Conservation (phyloP, 23 red algal genomes). For the Gracilaria caudata region DNA sequence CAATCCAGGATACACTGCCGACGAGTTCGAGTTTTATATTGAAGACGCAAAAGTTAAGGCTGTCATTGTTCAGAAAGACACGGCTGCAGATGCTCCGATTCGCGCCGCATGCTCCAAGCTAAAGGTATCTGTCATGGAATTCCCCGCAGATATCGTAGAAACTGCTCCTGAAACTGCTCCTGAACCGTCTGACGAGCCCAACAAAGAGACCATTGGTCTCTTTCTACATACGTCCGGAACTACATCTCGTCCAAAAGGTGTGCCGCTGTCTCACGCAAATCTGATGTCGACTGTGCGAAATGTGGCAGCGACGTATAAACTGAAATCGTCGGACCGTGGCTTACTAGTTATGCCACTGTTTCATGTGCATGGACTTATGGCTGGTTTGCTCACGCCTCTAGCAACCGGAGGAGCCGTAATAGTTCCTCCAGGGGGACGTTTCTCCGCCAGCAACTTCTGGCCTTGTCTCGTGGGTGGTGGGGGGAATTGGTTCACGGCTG, state of each 20-base stretch:
- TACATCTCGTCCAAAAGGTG: conserved; percentile 88
- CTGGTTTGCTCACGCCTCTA: conserved; percentile 74
- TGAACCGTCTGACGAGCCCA: conserved; percentile 3
- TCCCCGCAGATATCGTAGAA: conserved; percentile 26
- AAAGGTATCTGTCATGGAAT: conserved; percentile 34
- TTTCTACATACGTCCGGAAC: conserved; percentile 94
- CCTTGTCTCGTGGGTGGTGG: conserved; percentile 20
- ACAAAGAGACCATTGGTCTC: conserved; percentile 45
- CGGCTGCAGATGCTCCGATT: conserved; percentile 44
- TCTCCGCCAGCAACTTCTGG: conserved; percentile 91
- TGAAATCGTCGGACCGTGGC: conserved; percentile 57
- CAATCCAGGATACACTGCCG: conserved; percentile 82
- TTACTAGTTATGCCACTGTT: conserved; percentile 93
- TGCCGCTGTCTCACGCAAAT: conserved; percentile 86
- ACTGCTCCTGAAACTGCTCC: conserved; percentile 19
- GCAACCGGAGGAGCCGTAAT: conserved; percentile 84
- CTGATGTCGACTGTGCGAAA: conserved; percentile 67
- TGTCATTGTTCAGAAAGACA: conserved; percentile 46
- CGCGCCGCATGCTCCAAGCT: conserved; percentile 29
- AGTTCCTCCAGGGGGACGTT: conserved; percentile 76
- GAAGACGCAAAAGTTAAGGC: conserved; percentile 64
- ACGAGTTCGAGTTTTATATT: conserved; percentile 92
- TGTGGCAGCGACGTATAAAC: conserved; percentile 72
- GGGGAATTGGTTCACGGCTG: conserved; percentile 90
- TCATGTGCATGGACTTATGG: conserved; percentile 94